Evolutionary conservation across 306 rosid genomes (phyloP).

Genomic region (Luffa acutangula): DNA sequence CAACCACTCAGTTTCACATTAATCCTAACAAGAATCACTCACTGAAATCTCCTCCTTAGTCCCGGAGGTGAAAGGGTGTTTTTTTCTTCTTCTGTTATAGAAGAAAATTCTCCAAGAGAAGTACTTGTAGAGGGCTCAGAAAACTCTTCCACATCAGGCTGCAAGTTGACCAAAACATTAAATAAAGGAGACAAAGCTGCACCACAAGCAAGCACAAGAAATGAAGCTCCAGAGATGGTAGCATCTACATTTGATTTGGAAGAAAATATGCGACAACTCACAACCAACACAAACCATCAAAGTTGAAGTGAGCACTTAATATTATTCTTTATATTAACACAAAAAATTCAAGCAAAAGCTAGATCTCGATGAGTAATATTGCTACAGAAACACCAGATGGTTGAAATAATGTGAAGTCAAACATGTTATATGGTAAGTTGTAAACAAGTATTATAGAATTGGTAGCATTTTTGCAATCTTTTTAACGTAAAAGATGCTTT

Average conservation of each 20-base stretch:
- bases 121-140: conserved; percentile 30
- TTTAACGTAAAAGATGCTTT: not conserved
- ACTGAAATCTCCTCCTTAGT: conserved; percentile 71
- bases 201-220: not conserved
- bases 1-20: not conserved
- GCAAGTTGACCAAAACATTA: conserved; percentile 17
- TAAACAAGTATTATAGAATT: not conserved
- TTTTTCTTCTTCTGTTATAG: conserved; percentile 39
- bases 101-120: conserved; percentile 26
- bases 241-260: not conserved
- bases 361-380: not conserved
- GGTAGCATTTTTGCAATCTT: not conserved
- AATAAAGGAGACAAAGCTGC: not conserved
- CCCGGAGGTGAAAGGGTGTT: conserved; percentile 42
- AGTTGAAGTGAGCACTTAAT: not conserved
- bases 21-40: conserved; percentile 18
- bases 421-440: not conserved
- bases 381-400: not conserved
- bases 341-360: not conserved
- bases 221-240: not conserved
- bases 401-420: not conserved
- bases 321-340: not conserved
- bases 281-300: not conserved
- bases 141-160: conserved; percentile 36
- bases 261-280: not conserved